phyloP scores from a whole-genome alignment of 345 rosid genomes.

The Hypericum perforatum region DNA sequence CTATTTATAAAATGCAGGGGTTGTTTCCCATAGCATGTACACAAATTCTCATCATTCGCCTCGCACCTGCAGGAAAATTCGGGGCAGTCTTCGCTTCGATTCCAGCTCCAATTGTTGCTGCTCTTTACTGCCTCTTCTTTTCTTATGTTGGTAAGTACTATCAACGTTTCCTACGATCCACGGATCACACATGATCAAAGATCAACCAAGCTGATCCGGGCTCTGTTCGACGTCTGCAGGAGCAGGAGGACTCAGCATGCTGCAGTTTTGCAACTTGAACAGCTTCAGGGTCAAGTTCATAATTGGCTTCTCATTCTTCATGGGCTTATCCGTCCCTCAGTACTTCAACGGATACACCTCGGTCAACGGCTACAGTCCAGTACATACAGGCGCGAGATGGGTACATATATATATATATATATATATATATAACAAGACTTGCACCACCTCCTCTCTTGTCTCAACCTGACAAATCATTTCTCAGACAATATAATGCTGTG shows the following conservation, averaged over 20 bases:
- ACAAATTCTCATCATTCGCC: not conserved
- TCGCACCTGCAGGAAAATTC: constrained; percentile 19
- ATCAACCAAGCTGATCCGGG: too few relatives aligned
- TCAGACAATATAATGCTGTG: too few relatives aligned
- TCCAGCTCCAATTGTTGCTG: constrained; percentile 28
- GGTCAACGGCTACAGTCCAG: constrained; percentile 25
- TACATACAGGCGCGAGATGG: constrained; percentile 33
- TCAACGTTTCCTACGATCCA: too few relatives aligned
- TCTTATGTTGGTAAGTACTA: constrained; percentile 24
- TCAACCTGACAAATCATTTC: not conserved
- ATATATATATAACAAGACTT: too few relatives aligned
- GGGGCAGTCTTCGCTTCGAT: constrained; percentile 30
- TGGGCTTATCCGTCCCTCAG: constrained; percentile 28
- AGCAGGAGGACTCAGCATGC: constrained; percentile 22
- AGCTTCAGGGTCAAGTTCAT: constrained; percentile 28
- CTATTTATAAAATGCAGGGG: not conserved
- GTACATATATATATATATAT: too few relatives aligned
- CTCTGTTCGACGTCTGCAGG: constrained; percentile 13
- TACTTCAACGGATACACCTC: constrained; percentile 30
- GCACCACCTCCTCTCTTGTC: not conserved
- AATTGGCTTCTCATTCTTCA: constrained; percentile 28
- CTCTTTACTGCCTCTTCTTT: constrained; percentile 26
- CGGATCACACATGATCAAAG: too few relatives aligned
- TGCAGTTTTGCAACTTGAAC: constrained; percentile 32
- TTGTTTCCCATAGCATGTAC: not conserved